Evolutionary conservation across 2,329 filamentous ascomycete genomes (phyloP), one percentile per base, ranked within the genome.

Genomic region (Aspergillus tanneri): DNA sequence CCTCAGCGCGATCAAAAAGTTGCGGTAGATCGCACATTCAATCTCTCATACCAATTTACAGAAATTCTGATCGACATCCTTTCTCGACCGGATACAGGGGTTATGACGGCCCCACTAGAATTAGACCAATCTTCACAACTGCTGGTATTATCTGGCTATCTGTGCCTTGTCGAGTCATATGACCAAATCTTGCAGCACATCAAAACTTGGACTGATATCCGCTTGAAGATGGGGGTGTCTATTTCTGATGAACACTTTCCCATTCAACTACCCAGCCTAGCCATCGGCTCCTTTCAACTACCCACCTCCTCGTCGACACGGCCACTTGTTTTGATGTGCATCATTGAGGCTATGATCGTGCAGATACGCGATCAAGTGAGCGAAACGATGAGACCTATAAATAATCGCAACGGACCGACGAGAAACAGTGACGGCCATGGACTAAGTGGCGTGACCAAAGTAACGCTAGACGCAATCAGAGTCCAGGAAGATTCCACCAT

Each of bases 311-410:
- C 39, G 25, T 42, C 25, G 14, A 42, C 24, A 11, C 24, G 24
- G n/a, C 16, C 42, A 11, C 42, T 45, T 3, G 42, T 45, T 9
- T 36, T 45, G 42, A 45, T 36, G n/a, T 45, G 42, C 22, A 38
- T 53, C 45, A n/a, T 53, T 50, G 1, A 47, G 39, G 7, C 59
- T 44, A 9, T 54, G 11, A 30, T 59, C 18, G 60, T 57, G 32
- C 34, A 38, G 16, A 36, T 28, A n/a, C 43, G 22, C 14, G 23
- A 37, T 34, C 34, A 38, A 23, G 14, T 37, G 16, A 45, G 28
- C 28, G 43, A 45, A 23, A 37, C 30, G 23, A 45, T 37, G 18
- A 19, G 23, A 37, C 43, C 34, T 38, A 34, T n/a, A n/a, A n/a
- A n/a, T n/a, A n/a, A 21, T 19, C 34, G 34, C n/a, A 43, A 35